phyloP scores from a whole-genome alignment of 106 monocot genomes.

The Allium fistulosum region DNA sequence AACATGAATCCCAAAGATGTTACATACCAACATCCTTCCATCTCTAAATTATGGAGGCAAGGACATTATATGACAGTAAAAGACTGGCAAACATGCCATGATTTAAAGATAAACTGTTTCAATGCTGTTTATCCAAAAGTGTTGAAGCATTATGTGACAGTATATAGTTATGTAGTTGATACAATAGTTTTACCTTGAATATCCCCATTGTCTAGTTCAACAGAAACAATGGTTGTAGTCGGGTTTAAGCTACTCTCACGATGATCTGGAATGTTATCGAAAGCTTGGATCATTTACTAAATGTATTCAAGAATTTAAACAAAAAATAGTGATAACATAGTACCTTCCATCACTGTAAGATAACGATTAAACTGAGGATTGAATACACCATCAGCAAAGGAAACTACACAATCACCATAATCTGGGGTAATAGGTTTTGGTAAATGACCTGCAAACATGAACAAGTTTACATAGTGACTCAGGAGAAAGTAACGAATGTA shows the following conservation, averaged over 20 bases:
- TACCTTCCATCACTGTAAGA: conserved; percentile 83
- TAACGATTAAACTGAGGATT: conserved; percentile 58
- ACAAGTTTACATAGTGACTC: background rate
- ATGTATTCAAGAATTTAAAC: background rate
- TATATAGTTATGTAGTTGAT: background rate
- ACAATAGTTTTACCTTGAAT: conserved; percentile 24
- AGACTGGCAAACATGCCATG: background rate
- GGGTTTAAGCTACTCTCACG: conserved; percentile 68
- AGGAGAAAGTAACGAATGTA: no score
- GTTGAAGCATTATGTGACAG: background rate
- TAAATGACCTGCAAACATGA: conserved; percentile 20
- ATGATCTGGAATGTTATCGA: conserved; percentile 33
- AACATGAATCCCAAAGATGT: no score
- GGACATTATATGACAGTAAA: background rate
- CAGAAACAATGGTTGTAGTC: conserved; percentile 46
- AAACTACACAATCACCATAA: conserved; percentile 48
- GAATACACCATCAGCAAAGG: conserved; percentile 83
- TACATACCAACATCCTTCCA: no score
- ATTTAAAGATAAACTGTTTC: background rate
- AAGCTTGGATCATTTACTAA: background rate
- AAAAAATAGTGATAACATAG: background rate
- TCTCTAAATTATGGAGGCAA: no score
- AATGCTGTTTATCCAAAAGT: no score
- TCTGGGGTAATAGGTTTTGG: conserved; percentile 66
- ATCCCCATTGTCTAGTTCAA: conserved; percentile 25